A percentile compares a stretch with the other conserved stretches of the same genome.
Conservation (phyloP, 2,329 filamentous ascomycete species). For the Penicillium oxalicum region DNA sequence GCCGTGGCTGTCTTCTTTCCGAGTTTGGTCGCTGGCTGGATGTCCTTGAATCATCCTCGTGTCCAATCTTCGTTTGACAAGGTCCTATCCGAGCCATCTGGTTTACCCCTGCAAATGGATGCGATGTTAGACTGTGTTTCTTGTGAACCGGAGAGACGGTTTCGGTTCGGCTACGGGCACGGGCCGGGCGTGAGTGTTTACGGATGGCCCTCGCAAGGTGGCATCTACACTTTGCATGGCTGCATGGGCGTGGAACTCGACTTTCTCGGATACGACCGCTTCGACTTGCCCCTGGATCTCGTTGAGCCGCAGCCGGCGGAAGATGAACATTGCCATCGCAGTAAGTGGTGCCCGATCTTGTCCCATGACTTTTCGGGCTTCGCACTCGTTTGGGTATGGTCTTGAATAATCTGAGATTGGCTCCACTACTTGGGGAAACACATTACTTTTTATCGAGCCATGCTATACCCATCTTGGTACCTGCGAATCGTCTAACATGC, state of each 20-base stretch:
- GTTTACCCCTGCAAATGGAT: not conserved
- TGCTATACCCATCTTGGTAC: too few species aligned
- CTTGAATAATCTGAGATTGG: too few species aligned
- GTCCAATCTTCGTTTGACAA: not conserved
- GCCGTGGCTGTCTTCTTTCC: not conserved
- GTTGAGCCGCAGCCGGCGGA: slow-evolving; percentile 8
- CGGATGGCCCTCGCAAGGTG: slow-evolving; percentile 9
- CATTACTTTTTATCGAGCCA: too few species aligned
- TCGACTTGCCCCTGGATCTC: not conserved
- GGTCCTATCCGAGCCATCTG: not conserved
- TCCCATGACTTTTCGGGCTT: not conserved
- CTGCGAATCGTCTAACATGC: not conserved
- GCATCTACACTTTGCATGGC: slow-evolving; percentile 2
- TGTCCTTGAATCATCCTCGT: not conserved
- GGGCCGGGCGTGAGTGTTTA: slow-evolving; percentile 1
- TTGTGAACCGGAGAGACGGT: not conserved
- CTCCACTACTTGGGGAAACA: too few species aligned
- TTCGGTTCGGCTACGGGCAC: not conserved
- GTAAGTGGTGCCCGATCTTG: slow-evolving; percentile 2
- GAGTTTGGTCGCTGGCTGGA: not conserved
- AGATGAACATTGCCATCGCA: slow-evolving; percentile 9
- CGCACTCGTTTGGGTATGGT: too few species aligned
- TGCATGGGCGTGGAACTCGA: slow-evolving; percentile 10
- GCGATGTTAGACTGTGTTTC: not conserved
- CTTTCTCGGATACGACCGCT: slow-evolving; percentile 9